Evolutionary conservation across 768 basidiomycete genomes (phyloP).

Genomic region (Gloeostereum incarnatum): DNA sequence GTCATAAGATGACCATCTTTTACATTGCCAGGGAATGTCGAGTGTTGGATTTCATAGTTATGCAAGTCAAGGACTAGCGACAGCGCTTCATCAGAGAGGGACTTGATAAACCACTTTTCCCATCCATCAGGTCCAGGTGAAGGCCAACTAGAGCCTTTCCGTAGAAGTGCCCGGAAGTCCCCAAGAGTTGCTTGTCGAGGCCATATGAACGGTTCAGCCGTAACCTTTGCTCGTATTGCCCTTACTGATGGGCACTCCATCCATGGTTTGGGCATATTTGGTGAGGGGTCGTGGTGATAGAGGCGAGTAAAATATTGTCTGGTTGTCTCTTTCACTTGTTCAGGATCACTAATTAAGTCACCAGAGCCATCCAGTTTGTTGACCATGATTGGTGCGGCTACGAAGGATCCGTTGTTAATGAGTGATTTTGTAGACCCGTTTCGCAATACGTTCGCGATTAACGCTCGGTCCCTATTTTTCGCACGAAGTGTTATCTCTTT

Average conservation of each 20-base stretch:
- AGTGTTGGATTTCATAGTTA: slow-evolving; percentile 16
- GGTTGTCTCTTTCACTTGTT: slow-evolving; percentile 6
- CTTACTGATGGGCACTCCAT: slow-evolving; percentile 10
- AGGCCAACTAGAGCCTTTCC: slow-evolving; percentile 17
- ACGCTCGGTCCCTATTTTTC: not conserved
- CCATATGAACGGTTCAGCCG: slow-evolving; percentile 15
- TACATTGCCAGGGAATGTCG: slow-evolving; percentile 16
- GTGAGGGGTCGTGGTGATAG: slow-evolving; percentile 6
- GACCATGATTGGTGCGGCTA: not conserved
- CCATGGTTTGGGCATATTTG: slow-evolving; percentile 15
- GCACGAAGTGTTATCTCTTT: not conserved
- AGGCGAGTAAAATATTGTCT: slow-evolving; percentile 12
- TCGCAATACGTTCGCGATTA: not conserved
- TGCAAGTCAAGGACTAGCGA: slow-evolving; percentile 13
- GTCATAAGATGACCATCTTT: slow-evolving; percentile 15
- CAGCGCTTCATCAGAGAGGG: slow-evolving; percentile 14
- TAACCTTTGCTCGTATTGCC: slow-evolving; percentile 5
- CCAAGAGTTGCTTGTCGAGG: slow-evolving; percentile 9
- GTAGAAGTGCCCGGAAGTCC: slow-evolving; percentile 13
- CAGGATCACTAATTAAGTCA: slow-evolving; percentile 4
- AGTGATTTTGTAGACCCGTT: not conserved
- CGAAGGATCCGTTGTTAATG: not conserved
- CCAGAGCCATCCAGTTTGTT: not conserved
- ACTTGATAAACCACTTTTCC: slow-evolving; percentile 24
- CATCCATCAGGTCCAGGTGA: slow-evolving; percentile 22